phyloP scores from a whole-genome alignment of 208 protist genomes.

The Trypanosoma congolense region DNA sequence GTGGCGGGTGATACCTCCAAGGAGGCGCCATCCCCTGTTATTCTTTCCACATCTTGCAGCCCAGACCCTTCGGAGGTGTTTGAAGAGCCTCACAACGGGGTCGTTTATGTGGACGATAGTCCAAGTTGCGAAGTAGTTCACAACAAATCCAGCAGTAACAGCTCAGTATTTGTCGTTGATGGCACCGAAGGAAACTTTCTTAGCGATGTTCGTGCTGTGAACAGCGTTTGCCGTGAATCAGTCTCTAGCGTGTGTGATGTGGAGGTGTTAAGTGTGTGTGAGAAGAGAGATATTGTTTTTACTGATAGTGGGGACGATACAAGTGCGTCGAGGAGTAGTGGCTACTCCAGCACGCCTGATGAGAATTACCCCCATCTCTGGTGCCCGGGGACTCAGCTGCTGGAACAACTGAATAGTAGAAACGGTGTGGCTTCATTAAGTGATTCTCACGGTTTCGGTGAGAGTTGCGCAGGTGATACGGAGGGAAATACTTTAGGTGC shows the following conservation, averaged over 20 bases:
- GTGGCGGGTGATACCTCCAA: background rate
- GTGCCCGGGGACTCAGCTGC: conserved; percentile 35
- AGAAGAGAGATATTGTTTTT: conserved; percentile 9
- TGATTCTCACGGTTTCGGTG: background rate
- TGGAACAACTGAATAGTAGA: background rate
- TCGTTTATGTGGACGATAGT: conserved; percentile 6
- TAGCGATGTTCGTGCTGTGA: conserved; percentile 11
- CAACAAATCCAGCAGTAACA: background rate
- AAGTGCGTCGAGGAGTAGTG: background rate
- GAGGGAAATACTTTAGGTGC: background rate
- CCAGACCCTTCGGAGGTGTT: background rate
- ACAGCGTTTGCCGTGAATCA: conserved; percentile 10
- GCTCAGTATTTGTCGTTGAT: conserved; percentile 20
- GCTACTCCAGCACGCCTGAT: background rate
- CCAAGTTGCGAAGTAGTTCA: conserved; percentile 2
- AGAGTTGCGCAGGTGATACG: background rate
- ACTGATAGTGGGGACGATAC: conserved; percentile 1
- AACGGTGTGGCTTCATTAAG: background rate
- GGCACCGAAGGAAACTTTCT: conserved; percentile 2
- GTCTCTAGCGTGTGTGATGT: conserved; percentile 1
- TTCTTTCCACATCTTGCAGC: background rate
- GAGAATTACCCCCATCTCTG: conserved; percentile 22
- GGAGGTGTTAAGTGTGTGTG: background rate
- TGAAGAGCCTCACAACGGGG: conserved; percentile 13
- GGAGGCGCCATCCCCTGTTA: background rate